These are phyloP conservation scores for Phalaenopsis hybrid DNA, from an alignment of 116 monocot species.

Conservation along the genomic window DNA sequence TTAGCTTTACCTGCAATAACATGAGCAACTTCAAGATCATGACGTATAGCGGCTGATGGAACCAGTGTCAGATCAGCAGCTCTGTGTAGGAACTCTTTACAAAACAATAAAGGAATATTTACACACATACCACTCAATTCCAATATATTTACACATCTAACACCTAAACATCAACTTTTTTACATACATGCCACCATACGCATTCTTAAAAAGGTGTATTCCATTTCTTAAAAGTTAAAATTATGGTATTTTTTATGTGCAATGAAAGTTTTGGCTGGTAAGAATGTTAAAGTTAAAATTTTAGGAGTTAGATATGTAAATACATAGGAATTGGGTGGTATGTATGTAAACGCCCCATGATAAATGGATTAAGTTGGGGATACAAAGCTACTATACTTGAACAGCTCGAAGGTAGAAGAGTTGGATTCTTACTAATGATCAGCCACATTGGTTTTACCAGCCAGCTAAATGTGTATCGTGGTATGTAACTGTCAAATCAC, in stretches of 20 bases:
- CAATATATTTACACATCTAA: too few relatives aligned
- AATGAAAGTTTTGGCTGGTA: too few relatives aligned
- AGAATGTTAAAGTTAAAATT: too few relatives aligned
- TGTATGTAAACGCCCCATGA: too few relatives aligned
- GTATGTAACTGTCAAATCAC: slow-evolving; percentile 70
- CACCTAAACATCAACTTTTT: too few relatives aligned
- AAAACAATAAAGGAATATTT: not conserved
- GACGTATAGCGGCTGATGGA: slow-evolving; percentile 70
- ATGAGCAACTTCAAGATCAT: slow-evolving; percentile 58
- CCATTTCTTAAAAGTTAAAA: too few relatives aligned
- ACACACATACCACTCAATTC: not conserved
- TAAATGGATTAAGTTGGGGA: too few relatives aligned
- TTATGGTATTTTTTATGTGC: too few relatives aligned
- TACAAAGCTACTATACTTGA: not conserved
- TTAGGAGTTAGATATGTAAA: too few relatives aligned
- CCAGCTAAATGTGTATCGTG: slow-evolving; percentile 88
- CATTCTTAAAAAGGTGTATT: too few relatives aligned
- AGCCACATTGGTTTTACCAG: slow-evolving; percentile 59
- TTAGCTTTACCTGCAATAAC: slow-evolving; percentile 53
- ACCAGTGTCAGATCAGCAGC: slow-evolving; percentile 91
- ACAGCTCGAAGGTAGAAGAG: not conserved
- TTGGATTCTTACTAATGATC: slow-evolving; percentile 55
- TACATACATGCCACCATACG: too few relatives aligned
- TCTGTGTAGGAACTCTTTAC: slow-evolving; percentile 73
- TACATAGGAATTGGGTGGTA: too few relatives aligned